Conservation (phyloP, 2,329 filamentous ascomycete genomes). For the Geosmithia flava region DNA sequence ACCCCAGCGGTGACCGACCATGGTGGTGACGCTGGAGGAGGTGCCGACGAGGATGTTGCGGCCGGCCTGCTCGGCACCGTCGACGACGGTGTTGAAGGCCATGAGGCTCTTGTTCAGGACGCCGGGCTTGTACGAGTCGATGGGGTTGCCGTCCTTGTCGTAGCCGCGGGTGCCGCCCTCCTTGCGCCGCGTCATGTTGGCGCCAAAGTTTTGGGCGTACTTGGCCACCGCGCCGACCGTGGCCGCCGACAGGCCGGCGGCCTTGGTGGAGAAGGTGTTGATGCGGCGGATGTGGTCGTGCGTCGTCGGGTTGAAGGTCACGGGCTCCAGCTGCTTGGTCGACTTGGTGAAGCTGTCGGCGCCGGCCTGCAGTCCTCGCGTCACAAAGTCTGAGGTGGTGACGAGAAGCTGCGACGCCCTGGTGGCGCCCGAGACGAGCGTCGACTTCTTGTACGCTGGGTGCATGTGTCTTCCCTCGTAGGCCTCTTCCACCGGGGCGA, state of each 20-base stretch:
- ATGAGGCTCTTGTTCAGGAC: constrained; percentile 93
- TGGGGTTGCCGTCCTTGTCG: constrained; percentile 56
- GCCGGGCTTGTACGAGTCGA: constrained; percentile 69
- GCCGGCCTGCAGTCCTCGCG: constrained; percentile 63
- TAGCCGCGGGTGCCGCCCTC: constrained; percentile 44
- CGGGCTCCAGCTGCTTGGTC: constrained; percentile 68
- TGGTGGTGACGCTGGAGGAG: constrained; percentile 67
- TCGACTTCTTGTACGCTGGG: constrained; percentile 82
- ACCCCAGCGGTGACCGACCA: constrained; percentile 86
- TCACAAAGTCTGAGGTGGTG: constrained; percentile 69
- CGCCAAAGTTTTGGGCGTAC: constrained; percentile 83
- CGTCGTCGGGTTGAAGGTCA: constrained; percentile 78
- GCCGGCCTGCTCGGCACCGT: constrained; percentile 83
- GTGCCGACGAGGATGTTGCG: constrained; percentile 64
- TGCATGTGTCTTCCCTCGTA: constrained; percentile 71
- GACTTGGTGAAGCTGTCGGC: constrained; percentile 73
- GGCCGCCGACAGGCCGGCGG: constrained; percentile 69
- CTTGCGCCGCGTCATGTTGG: constrained; percentile 45
- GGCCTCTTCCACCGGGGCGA: constrained; percentile 54
- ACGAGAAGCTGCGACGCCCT: constrained; percentile 87
- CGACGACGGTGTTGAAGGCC: constrained; percentile 87
- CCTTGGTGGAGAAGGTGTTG: constrained; percentile 70
- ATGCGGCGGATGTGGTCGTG: constrained; percentile 80
- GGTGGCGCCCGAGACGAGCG: constrained; percentile 74
- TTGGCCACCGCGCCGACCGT: constrained; percentile 76